Evolutionary conservation across 2,329 filamentous ascomycete species (phyloP), one percentile per base, ranked within the genome.

Genomic region (Fonsecaea multimorphosa): DNA sequence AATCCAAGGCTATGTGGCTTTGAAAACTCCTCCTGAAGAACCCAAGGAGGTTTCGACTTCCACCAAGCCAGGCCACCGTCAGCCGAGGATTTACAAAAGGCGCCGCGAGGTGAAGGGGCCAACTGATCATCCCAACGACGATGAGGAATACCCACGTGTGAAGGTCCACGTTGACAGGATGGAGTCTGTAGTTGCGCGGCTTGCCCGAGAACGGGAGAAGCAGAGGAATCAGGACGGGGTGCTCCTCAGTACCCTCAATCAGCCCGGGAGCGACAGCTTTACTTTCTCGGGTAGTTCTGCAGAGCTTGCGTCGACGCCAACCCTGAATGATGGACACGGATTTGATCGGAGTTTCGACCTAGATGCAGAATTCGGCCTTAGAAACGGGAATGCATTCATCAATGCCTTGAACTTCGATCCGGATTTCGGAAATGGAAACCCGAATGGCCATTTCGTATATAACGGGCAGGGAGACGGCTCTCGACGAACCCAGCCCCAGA

Each of bases 1-100:
- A 31, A 63, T 65, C 24, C 70, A 72, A 64, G 70, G 70, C 38
- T 46, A 60, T 19, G 65, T 71, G 16, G 62, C 53, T 38, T 40
- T 52, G 27, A 32, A 57, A 12, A 32, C 56, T 12, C 24, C 56
- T 27, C 19, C 40, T 22, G 12, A 27, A 49, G 11, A 38, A 38
- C 1, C 59, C 38, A 51, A 9, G 8, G 22, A 11, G 19, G 46
- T 7, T 52, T 36, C 58, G n/a, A 22, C 46, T 3, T 14, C 19
- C 19, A 22, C 24, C 51, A 22, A 53, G 24, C 24, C 22, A 22
- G 53, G 12, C 49, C 7, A 7, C 34, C n/a, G 38, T 51, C 22
- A 44, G 27, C 24, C 38, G 22, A 65, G 59, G 24, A 69, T 69
- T 22, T 69, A 69, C 34, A 69, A 69, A 31, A 64, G 67, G 11